Conservation (phyloP, 139 green algal species). For the Asterochloris erici region DNA sequence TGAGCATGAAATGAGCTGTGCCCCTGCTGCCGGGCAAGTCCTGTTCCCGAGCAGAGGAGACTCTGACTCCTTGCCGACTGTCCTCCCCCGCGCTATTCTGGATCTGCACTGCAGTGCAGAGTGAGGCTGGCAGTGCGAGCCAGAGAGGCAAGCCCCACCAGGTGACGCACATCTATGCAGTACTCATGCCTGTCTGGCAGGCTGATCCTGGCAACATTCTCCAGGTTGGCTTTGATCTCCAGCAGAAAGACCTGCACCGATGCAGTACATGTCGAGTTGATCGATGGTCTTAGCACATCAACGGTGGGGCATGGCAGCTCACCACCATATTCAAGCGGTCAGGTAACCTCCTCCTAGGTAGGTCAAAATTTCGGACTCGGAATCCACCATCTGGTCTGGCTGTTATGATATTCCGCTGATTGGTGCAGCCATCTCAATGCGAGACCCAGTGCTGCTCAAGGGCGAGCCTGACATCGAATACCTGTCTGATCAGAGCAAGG, state of each 20-base stretch:
- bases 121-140: not conserved
- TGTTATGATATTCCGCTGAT: no score
- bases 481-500: conserved; percentile 43
- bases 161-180: conserved; percentile 41
- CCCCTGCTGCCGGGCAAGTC: conserved; percentile 63
- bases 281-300: no score
- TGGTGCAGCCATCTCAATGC: no score
- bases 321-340: no score
- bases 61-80: conserved; percentile 44
- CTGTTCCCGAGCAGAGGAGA: conserved; percentile 38
- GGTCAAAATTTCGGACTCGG: no score
- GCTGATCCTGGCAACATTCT: conserved; percentile 55
- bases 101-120: conserved; percentile 35
- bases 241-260: conserved; percentile 52
- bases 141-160: not conserved
- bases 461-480: not conserved
- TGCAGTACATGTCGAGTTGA: no score
- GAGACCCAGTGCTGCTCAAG: no score
- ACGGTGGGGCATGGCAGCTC: no score
- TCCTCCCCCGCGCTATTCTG: conserved; percentile 61
- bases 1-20: conserved; percentile 69
- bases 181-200: conserved; percentile 39
- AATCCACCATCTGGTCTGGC: no score
- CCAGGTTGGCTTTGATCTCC: conserved; percentile 57
- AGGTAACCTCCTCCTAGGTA: no score